phyloP scores from a whole-genome alignment of 768 basidiomycete species.

The Mycena latifolia region DNA sequence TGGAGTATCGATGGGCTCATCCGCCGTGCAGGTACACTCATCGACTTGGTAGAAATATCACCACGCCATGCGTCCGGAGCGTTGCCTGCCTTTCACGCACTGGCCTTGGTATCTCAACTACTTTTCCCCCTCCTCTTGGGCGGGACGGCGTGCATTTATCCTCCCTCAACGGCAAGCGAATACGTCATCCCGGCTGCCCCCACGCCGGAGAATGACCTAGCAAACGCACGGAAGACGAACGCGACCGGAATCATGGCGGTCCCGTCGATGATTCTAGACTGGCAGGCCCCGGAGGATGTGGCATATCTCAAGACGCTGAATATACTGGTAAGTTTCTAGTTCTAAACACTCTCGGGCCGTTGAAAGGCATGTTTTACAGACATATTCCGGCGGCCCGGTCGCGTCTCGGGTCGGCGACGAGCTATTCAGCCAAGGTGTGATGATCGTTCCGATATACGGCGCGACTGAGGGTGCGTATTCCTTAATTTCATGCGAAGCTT shows the following conservation, averaged over 20 bases:
- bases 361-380: conserved; percentile 32
- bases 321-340: conserved; percentile 40
- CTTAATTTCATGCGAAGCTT: background rate
- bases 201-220: conserved; percentile 54
- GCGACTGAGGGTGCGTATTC: conserved; percentile 46
- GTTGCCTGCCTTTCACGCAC: conserved; percentile 56
- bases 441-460: conserved; percentile 49
- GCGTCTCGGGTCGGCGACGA: conserved; percentile 50
- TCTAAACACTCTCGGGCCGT: background rate
- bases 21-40: background rate
- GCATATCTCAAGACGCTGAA: conserved; percentile 43
- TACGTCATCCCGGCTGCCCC: conserved; percentile 48
- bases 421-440: conserved; percentile 50
- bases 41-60: background rate
- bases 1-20: background rate
- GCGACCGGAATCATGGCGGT: conserved; percentile 48
- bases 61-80: conserved; percentile 28
- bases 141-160: conserved; percentile 45
- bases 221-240: conserved; percentile 44
- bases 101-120: conserved; percentile 47
- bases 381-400: conserved; percentile 51
- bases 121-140: conserved; percentile 43
- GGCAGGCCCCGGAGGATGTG: conserved; percentile 47
- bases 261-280: conserved; percentile 54
- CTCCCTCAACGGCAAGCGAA: conserved; percentile 43